Evolutionary conservation across 768 basidiomycete species (phyloP).

Genomic region (Coprinopsis strossmayeri): DNA sequence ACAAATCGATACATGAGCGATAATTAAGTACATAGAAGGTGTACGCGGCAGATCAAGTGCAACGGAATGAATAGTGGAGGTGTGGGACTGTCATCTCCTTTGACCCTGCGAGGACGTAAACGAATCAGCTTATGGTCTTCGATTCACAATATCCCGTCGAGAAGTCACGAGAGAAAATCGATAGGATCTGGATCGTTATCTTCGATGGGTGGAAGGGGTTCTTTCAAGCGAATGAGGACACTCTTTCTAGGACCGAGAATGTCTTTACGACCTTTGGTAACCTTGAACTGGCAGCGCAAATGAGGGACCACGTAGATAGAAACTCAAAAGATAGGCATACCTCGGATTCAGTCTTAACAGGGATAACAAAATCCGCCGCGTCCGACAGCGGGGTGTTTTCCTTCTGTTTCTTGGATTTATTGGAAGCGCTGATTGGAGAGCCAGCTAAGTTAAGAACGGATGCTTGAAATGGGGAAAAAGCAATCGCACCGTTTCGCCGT

Average conservation of each 20-base stretch:
- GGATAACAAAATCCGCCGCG: not conserved
- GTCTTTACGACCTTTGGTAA: not conserved
- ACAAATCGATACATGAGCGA: too few relatives aligned
- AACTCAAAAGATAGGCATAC: too few relatives aligned
- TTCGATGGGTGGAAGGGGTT: conserved; percentile 2
- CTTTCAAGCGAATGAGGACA: not conserved
- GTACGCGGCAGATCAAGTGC: too few relatives aligned
- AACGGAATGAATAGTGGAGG: too few relatives aligned
- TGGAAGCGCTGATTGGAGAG: not conserved
- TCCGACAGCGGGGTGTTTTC: not conserved
- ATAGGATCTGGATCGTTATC: not conserved
- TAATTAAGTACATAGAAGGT: too few relatives aligned
- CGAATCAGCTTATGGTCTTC: not conserved
- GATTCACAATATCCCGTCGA: too few relatives aligned
- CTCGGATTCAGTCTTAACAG: conserved; percentile 1
- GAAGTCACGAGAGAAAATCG: conserved; percentile 2
- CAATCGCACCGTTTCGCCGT: not conserved
- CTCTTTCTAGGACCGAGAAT: not conserved
- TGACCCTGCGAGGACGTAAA: not conserved
- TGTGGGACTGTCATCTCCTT: too few relatives aligned
- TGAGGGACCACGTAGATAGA: too few relatives aligned
- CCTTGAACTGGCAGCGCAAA: too few relatives aligned
- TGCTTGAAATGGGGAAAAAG: not conserved
- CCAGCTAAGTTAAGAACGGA: not conserved
- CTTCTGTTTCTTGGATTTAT: not conserved